These are phyloP conservation scores for Aspergillus mulundensis DNA, from an alignment of 495 filamentous ascomycete species.

Conservation along the genomic window DNA sequence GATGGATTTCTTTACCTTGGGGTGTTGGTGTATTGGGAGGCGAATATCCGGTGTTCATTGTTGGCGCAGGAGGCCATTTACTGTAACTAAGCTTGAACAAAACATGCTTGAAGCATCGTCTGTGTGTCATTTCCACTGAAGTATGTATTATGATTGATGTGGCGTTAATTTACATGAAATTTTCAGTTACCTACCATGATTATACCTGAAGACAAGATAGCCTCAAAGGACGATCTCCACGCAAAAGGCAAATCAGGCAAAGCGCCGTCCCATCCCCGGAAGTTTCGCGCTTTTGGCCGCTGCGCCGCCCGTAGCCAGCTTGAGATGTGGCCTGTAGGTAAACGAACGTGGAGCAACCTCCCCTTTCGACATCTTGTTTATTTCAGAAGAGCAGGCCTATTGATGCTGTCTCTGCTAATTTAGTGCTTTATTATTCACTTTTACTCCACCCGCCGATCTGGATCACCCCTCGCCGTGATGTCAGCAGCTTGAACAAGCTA, in stretches of 20 bases:
- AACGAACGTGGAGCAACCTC: neutral
- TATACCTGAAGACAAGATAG: too few species aligned
- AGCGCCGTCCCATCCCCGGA: constrained; percentile 16
- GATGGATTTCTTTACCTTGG: constrained; percentile 3
- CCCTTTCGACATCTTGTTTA: neutral
- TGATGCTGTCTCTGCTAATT: neutral
- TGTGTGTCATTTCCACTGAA: neutral
- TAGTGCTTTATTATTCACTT: neutral
- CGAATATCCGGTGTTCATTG: neutral
- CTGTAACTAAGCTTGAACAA: neutral
- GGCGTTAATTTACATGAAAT: neutral
- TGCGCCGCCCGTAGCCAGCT: constrained; percentile 34
- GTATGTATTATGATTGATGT: constrained; percentile 6
- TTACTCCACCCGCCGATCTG: neutral
- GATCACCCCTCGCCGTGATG: constrained; percentile 27
- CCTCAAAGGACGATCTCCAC: too few species aligned
- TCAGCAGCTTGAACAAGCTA: constrained; percentile 12
- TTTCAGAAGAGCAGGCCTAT: neutral
- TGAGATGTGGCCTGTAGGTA: constrained; percentile 32
- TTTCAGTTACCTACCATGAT: neutral
- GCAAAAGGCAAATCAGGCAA: too few species aligned
- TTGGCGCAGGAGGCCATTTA: constrained; percentile 7
- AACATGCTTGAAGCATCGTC: constrained; percentile 13
- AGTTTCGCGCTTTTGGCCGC: constrained; percentile 33
- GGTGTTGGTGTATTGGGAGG: constrained; percentile 11